Base-by-base conservation (phyloP, 2,329 filamentous ascomycete species). In the Byssothecium circinans region DNA sequence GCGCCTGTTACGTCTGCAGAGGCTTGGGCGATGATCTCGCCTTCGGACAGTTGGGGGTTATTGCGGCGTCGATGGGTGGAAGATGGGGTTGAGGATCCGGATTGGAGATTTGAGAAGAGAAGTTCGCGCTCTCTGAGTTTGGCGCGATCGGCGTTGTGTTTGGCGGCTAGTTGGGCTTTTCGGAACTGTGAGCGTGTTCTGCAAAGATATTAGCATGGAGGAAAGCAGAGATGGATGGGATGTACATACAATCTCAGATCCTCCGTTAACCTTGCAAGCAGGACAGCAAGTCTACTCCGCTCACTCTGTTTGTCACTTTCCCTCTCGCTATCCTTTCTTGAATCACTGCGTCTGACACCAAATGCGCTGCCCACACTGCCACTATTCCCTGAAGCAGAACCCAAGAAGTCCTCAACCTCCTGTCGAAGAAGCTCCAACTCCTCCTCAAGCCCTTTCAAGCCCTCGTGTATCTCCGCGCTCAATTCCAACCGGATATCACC, bases 1-100 rank as follows among this genome's bases (percentile, higher is more conserved):
- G 91, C 88, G 40, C 84, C 78, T 2, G 92, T 97, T 44, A 97
- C 88, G 75, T 95, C 89, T 57, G 81, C 84, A 25, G 88, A 89
- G 0, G 92, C 88, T 52, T 85, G 83, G 12, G 90, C 78, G 34
- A 85, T 80, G 55, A 89, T 79, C 54, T 94, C 86, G 67, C 88
- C 84, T 58, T 90, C 83, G 18, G 84, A 83, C 3, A 86, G 69
- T 53, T 81, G 77, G 20, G 68, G 66, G 27, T 69, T 62, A n/a
- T 62, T 61, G 37, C 62, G 56, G 35, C 67, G 64, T 27, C 67
- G 63, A 64, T 55, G 73, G 64, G 51, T 70, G 53, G 56, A 73
- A 53, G 56, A 65, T 29, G 53, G 61, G 44, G 57, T 63, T 38
- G 64, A 67, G 46, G 60, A 55, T 47, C 67, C 74, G 58, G 77